phyloP scores from a whole-genome alignment of 2,329 filamentous ascomycete genomes.

The Xenosphaeropsis pyriputrescens region DNA sequence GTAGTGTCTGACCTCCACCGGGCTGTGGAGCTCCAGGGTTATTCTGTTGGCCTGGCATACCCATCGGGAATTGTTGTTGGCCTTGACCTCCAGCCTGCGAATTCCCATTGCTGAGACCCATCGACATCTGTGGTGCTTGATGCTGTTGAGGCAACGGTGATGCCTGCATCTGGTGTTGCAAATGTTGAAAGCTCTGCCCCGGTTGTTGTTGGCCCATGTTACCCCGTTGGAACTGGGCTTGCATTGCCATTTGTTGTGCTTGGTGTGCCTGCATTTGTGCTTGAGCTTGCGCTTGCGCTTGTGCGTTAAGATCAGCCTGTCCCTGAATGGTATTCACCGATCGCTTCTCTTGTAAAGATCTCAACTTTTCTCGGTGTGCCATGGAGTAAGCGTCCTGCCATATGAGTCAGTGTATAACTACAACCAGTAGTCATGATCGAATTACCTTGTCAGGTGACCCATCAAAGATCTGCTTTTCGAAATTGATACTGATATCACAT shows the following conservation, averaged over 20 bases:
- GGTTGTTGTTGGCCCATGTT: slow-evolving; percentile 28
- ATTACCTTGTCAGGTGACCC: slow-evolving; percentile 1
- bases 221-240: slow-evolving; percentile 33
- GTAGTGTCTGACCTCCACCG: slow-evolving; percentile 7
- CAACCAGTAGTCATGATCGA: no score
- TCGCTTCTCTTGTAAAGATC: slow-evolving; percentile 14
- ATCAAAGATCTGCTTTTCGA: slow-evolving; percentile 3
- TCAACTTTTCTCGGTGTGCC: slow-evolving; percentile 10
- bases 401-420: not conserved
- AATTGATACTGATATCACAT: slow-evolving; percentile 1
- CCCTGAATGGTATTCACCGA: slow-evolving; percentile 3
- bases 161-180: slow-evolving; percentile 43
- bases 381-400: slow-evolving; percentile 2
- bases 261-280: slow-evolving; percentile 24
- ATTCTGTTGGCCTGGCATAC: slow-evolving; percentile 24
- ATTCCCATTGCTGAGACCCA: slow-evolving; percentile 21
- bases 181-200: slow-evolving; percentile 39
- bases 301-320: slow-evolving; percentile 24
- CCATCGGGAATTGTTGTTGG: slow-evolving; percentile 22
- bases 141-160: slow-evolving; percentile 34
- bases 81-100: not conserved
- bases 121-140: slow-evolving; percentile 19
- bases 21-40: slow-evolving; percentile 4
- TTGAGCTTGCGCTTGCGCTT: slow-evolving; percentile 18
- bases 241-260: slow-evolving; percentile 36